A percentile compares a stretch with the other conserved stretches of the same genome.
Evolutionary conservation across 2,329 filamentous ascomycete genomes (phyloP).

Genomic region (Aureobasidium sp.): DNA sequence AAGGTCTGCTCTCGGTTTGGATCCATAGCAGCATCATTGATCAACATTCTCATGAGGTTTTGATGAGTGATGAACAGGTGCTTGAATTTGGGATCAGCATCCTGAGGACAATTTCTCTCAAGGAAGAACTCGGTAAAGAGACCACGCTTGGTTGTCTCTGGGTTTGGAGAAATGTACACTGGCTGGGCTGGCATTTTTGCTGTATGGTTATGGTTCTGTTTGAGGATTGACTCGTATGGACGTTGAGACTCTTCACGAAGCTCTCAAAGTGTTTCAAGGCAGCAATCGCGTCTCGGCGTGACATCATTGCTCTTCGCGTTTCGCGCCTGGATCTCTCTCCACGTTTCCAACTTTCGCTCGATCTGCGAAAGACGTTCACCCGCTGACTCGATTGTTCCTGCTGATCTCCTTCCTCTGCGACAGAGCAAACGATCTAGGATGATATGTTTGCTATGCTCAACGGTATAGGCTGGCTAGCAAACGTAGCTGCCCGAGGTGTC

Average conservation of each 20-base stretch:
- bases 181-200: not conserved
- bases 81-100: conserved; percentile 21
- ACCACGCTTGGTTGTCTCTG: conserved; percentile 24
- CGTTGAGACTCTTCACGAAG: not conserved
- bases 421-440: not conserved
- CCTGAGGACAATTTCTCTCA: conserved; percentile 17
- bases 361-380: not conserved
- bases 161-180: conserved; percentile 17
- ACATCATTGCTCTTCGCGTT: not conserved
- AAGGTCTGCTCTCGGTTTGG: conserved; percentile 30
- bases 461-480: not conserved
- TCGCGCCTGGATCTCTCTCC: not conserved
- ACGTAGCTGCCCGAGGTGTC: not conserved
- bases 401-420: not conserved
- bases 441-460: not conserved
- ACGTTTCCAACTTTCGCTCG: not conserved
- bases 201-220: not conserved
- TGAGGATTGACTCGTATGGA: not conserved
- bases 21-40: conserved; percentile 28
- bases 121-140: conserved; percentile 23
- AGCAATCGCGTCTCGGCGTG: not conserved
- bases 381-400: not conserved
- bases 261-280: conserved; percentile 2
- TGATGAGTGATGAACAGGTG: conserved; percentile 19
- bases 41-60: conserved; percentile 25